Evolutionary conservation across 2,329 filamentous ascomycete genomes (phyloP), one percentile per base, ranked within the genome.

Genomic region (Penicillium occitanis): DNA sequence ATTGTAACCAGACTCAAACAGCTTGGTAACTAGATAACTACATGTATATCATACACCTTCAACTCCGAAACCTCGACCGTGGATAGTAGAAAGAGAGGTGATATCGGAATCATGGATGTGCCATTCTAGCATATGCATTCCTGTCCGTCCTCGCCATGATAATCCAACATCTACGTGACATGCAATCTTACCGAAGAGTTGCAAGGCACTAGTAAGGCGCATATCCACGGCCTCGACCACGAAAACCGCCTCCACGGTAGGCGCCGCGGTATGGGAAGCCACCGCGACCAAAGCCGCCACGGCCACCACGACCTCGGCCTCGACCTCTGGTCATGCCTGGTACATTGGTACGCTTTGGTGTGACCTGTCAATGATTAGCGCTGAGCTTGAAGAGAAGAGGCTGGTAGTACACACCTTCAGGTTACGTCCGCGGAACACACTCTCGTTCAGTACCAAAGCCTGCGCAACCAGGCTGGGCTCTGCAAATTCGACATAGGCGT

Each of bases 401-500:
- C 35, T 30, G 57, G 13, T n/a, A n/a, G 7, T 17, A 35, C 40
- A 40, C 76, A 98, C 95, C 88, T 99, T 99, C 78, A 99, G 88
- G 78, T 95, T 96, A 74, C 95, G 88, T 69, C 92, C 93, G 74
- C 95, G 93, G 82, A 99, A 97, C 66, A 96, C 86, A 79, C 93
- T 97, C 81, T 99, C 95, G 78, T 99, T 98, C 66, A 99, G 84
- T 48, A 98, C 93, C 68, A 99, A 86, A 30, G 95, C 95, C 78
- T 96, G 92, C 58, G 92, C 92, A 69, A 99, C 94, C 68, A 97
- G 85, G 79, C 88, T 93, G 59, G 95, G 93, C 81, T 98, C 95
- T 68, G 92, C 90, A 77, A 99, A 99, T 81, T 99, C 95, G 74
- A 99, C 95, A 81, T 99, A 99, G 75, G 95, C 95, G 82, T 99